Conservation (phyloP, 345 rosid genomes). For the Psidium guajava region DNA sequence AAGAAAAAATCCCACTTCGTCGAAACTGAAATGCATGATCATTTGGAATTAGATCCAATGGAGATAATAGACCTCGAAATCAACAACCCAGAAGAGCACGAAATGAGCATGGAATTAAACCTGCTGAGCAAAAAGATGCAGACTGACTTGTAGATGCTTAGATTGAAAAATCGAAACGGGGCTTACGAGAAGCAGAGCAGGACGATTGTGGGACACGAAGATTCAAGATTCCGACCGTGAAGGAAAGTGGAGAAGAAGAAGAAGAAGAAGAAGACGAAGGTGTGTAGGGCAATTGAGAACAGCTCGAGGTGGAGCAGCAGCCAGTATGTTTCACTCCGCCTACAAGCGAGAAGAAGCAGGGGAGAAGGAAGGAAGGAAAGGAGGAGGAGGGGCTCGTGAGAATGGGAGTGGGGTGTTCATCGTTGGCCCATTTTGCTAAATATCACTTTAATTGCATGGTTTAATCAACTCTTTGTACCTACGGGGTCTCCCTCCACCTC, state of each 20-base stretch:
- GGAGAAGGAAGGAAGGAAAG: no score
- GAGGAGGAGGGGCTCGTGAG: not conserved
- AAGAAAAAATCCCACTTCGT: not conserved
- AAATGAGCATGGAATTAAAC: not conserved
- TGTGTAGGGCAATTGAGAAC: no score
- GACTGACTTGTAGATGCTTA: not conserved
- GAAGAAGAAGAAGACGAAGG: no score
- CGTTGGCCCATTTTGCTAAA: rapidly evolving
- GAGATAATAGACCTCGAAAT: not conserved
- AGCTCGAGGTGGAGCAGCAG: no score
- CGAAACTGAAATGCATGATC: not conserved
- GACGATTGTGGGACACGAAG: not conserved
- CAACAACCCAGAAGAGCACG: not conserved
- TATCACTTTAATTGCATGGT: rapidly evolving
- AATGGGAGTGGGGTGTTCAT: not conserved
- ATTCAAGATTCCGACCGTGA: no score
- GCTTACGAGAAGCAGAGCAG: not conserved
- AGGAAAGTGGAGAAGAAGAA: no score
- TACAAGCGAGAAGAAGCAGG: no score
- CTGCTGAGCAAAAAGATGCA: not conserved
- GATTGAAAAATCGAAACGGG: not conserved
- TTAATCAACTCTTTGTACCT: not conserved
- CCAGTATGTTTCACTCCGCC: no score
- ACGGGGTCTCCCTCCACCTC: rapidly evolving
- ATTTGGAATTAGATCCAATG: not conserved